Conservation (phyloP, 768 basidiomycete species). For the Harrya chromipes region DNA sequence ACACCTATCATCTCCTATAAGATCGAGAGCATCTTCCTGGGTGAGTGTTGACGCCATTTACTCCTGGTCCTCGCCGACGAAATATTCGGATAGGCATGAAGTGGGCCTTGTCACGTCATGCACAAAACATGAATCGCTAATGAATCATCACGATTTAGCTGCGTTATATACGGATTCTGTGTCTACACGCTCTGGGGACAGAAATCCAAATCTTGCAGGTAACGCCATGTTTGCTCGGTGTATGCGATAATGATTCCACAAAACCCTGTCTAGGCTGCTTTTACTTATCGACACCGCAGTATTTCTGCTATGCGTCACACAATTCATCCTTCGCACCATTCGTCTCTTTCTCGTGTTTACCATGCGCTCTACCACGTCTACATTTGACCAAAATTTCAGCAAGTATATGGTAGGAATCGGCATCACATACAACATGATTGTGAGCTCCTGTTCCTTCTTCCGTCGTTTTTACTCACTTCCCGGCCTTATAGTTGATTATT, state of each 20-base stretch:
- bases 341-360: slow-evolving; percentile 4
- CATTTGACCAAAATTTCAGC: not conserved
- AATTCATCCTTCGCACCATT: slow-evolving; percentile 1
- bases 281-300: slow-evolving; percentile 11
- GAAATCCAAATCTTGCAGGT: slow-evolving; percentile 8
- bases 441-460: slow-evolving; percentile 1
- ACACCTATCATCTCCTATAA: slow-evolving; percentile 3
- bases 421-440: slow-evolving; percentile 11
- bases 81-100: slow-evolving; percentile 11
- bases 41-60: slow-evolving; percentile 5
- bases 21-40: slow-evolving; percentile 17
- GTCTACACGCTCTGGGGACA: slow-evolving; percentile 14
- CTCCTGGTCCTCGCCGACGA: not conserved
- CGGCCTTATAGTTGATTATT: slow-evolving; percentile 9
- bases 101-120: slow-evolving; percentile 1
- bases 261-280: slow-evolving; percentile 1
- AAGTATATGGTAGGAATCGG: not conserved
- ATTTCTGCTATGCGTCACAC: slow-evolving; percentile 17
- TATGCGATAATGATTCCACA: not conserved
- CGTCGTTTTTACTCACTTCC: not conserved
- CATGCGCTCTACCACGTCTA: not conserved
- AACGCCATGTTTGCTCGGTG: not conserved
- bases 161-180: slow-evolving; percentile 14
- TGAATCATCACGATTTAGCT: slow-evolving; percentile 1
- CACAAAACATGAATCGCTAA: not conserved